Evolutionary conservation across 2,329 filamentous ascomycete species (phyloP), one percentile per base, ranked within the genome.

Genomic region (Colletotrichum magnum): DNA sequence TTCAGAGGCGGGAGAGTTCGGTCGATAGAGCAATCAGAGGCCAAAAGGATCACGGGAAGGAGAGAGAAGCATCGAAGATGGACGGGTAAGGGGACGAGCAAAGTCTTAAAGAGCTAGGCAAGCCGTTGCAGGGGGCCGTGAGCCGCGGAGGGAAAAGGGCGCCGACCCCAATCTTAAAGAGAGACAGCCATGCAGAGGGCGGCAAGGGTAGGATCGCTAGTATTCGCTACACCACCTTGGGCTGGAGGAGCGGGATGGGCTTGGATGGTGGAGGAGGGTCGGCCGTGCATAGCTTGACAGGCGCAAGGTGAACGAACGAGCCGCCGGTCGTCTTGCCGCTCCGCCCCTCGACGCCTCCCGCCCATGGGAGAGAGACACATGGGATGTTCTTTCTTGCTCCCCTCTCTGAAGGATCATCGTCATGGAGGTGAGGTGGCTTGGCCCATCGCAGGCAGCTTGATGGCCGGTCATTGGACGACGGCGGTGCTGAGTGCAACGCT

Each of bases 161-260:
- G 50, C 56, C 45, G 62, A 66, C 26, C 32, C 51, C 51, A 66
- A 56, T 36, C 18, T 51, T 45, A 45, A 66, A 18, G 26, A 51
- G 21, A 36, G 21, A 39, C 24, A 51, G 50, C 39, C 10, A 24
- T 18, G 50, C 58, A 43, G 48, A 48, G 28, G 39, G 18, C 7
- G 15, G 28, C 36, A 45, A 61, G 48, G 36, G 45, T 52, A 28
- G 60, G 50, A 66, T 24, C 21, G 21, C 21, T 24, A 24, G 21
- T 24, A 24, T 39, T 41, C 28, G n/a, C 54, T 56, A 65, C 54
- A 57, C 56, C 56, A 47, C 41, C 50, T 48, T 36, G 26, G 32
- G 13, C 66, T 58, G 43, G 45, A 53, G 65, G 54, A 69, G 61
- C 66, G 62, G 66, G 57, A 58, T 18, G 52, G 59, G 50, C 50